Evolutionary conservation across 2,329 filamentous ascomycete species (phyloP).

Genomic region (Clonostachys byssicola): DNA sequence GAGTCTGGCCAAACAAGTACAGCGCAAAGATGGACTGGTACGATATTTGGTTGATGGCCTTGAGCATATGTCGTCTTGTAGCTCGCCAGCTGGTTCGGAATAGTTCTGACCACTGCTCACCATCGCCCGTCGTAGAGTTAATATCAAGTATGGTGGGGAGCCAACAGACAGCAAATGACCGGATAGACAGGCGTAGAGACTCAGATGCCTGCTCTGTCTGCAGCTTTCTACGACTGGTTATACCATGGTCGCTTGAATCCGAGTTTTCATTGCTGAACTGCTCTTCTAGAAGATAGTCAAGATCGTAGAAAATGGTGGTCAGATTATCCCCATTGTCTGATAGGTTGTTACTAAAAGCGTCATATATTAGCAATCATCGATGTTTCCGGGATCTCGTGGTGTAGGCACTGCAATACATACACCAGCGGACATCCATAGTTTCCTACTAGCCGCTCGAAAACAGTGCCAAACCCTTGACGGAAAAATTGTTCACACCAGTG

Average conservation of each 20-base stretch:
- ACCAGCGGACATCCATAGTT: neutral
- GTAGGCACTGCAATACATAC: neutral
- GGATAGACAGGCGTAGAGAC: no score
- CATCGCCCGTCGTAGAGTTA: neutral
- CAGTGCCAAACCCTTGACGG: neutral
- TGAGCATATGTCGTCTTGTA: constrained; percentile 8
- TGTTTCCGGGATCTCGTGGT: no score
- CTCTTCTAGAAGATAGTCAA: no score
- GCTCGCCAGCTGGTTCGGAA: constrained; percentile 3
- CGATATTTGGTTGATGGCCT: constrained; percentile 5
- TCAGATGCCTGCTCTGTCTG: no score
- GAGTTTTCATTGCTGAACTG: no score
- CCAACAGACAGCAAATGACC: no score
- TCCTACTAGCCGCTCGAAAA: neutral
- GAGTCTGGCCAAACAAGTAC: constrained; percentile 5
- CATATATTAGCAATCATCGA: no score
- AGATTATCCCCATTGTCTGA: no score
- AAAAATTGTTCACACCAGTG: neutral
- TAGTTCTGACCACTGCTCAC: neutral
- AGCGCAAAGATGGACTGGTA: constrained; percentile 6
- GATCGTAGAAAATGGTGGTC: no score
- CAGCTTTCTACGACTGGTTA: no score
- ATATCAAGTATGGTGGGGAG: neutral
- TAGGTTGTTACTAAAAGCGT: no score
- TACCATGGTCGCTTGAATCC: no score